Base-by-base conservation (phyloP, 148 eudicot species). In the Rhododendron griersonianum region DNA sequence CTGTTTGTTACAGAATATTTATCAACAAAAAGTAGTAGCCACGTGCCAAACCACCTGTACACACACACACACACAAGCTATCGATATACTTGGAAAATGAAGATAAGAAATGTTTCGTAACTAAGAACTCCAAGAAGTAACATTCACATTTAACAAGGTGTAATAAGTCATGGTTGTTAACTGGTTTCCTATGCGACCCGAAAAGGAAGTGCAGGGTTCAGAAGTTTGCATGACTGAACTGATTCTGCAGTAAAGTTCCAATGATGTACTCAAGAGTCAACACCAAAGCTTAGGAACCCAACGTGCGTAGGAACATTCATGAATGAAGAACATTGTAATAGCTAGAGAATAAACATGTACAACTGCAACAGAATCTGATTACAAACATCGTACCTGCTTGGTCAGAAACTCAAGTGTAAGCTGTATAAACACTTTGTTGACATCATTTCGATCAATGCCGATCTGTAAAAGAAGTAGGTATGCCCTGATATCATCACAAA, bases 401-500 rank as follows among this genome's bases (percentile, higher is more conserved):
- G 98, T 92, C 61, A 92, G 84, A 89, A 96, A 93, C 91, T 96
- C 99, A 77, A 96, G 92, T 7, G 99, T 96, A 80, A 96, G 95
- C 91, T 96, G 99, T 83, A 93, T 91, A 71, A 96, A 96, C 73
- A 91, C 93, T 84, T 96, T 96, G 76, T 87, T 93, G 76, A 88
- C 89, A 89, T 96, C 93, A 81, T 87, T 91, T 78, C 93, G 92
- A 85, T 96, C 99, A 85, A 95, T 92, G 53, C 94, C 99, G 88
- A 96, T 95, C 99, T 96, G 96, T 50, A 90, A 91, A 59, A 80
- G 85, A 57, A 80, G 86, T 84, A 87, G 44, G 51, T 55, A 45
- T 11, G 30, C 15, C n/a, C 23, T 44, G 10, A 86, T 55, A 69
- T 13, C 50, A 82, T 75, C 37, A 25, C 44, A 71, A 35, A 73